These are phyloP conservation scores for Colletotrichum spaethianum DNA, from an alignment of 2,329 filamentous ascomycete species.

Conservation along the genomic window DNA sequence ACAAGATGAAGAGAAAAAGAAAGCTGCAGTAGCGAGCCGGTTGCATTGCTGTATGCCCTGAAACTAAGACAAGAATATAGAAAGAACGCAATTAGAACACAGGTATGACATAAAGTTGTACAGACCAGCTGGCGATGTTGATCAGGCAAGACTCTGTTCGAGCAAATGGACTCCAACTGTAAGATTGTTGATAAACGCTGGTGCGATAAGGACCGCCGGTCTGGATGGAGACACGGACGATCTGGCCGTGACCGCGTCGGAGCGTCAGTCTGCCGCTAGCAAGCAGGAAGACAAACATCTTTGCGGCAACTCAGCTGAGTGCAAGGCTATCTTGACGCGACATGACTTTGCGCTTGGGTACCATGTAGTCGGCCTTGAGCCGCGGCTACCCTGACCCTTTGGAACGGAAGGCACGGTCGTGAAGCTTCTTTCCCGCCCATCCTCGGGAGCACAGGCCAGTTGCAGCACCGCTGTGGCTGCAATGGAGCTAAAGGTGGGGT, in stretches of 20 bases:
- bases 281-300: background rate
- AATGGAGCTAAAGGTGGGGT: constrained; percentile 8
- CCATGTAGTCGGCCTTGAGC: background rate
- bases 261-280: background rate
- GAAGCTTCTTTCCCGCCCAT: background rate
- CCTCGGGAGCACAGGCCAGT: constrained; percentile 9
- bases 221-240: background rate
- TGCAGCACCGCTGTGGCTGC: background rate
- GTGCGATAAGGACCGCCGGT: background rate
- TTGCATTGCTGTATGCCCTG: background rate
- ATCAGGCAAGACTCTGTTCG: background rate
- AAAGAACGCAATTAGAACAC: background rate
- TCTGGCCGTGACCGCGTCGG: background rate
- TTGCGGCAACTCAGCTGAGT: background rate
- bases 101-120: background rate
- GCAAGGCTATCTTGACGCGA: no score
- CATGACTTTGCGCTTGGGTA: background rate
- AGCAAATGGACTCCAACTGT: background rate
- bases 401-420: background rate
- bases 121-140: background rate
- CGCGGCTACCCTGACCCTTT: background rate
- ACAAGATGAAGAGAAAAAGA: background rate
- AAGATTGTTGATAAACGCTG: no score
- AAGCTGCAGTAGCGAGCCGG: background rate
- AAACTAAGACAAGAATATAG: background rate